Base-by-base conservation (phyloP, 2,329 filamentous ascomycete genomes). In the Aaosphaeria arxii region DNA sequence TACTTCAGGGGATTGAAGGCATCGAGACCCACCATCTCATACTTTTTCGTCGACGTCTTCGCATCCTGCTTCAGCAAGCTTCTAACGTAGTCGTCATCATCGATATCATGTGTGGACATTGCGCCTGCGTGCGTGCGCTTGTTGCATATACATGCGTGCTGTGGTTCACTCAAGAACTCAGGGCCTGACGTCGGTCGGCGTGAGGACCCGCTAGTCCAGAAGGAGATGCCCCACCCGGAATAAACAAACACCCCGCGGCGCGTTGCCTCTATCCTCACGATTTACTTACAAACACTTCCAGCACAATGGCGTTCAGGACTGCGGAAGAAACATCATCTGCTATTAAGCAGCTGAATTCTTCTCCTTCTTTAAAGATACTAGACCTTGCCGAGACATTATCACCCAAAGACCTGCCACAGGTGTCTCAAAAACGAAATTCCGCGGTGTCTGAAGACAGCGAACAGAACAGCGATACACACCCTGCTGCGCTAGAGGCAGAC, bases 51-150 rank as follows among this genome's bases (percentile, higher is more conserved):
- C 58, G 79, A 86, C 49, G 87, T 82, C 50, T 80, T 84, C 9
- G 91, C 91, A 70, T 96, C 91, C 57, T 87, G 83, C 44, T 85
- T 82, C 33, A 97, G 77, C n/a, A 96, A 75, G 42, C 80, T 80
- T 11, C 89, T 89, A 53, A 96, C 84, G 62, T 91, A 90, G 44
- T 89, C 87, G 64, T 95, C 89, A 17, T 84, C 85, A 42, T 64
- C 45, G 11, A 64, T 31, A 32, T 55, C 45, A 36, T 49, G 41
- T n/a, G 35, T 46, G 4, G 59, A 46, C 63, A 68, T 67, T 24
- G 17, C 17, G 17, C 17, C 17, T 24, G 17, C 17, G 17, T 24
- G 35, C 17, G 17, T 24, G 17, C 17, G 17, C 17, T 24, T 24
- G 17, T 24, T 24, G 17, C 17, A 24, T 24, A 24, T 24, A 3